Evolutionary conservation across 2,329 filamentous ascomycete genomes (phyloP), one percentile per base, ranked within the genome.

Genomic region (Cadophora malorum): DNA sequence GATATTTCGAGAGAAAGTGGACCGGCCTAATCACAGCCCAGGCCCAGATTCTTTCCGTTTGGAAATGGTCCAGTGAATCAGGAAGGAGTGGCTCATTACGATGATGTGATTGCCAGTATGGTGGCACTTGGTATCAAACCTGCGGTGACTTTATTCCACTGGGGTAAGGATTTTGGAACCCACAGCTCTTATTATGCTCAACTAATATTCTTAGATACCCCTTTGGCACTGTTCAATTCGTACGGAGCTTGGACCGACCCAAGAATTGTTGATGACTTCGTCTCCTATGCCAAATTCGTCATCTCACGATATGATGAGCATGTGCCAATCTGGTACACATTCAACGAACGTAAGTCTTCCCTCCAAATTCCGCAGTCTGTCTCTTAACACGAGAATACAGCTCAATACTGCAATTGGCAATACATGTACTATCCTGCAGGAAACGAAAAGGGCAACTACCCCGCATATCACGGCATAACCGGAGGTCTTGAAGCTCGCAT

Each of bases 301-400:
- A 82, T 86, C 77, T 79, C 80, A 0, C 82, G 84, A 64, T 86
- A 82, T 69, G 83, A 82, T 4, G 81, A 86, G 65, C 80, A 84
- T 0, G 83, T 87, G 0, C 80, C 83, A 0, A 78, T 82, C 4
- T 86, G 83, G 83, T 83, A 82, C 71, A 86, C 83, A n/a, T 85
- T 84, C 75, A 86, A 86, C 71, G 85, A 86, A 75, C 84, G 84
- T 12, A 69, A 76, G 19, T 67, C 76, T 0, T 74, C 59, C 38
- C 19, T 4, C 38, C 7, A 19, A 5, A 16, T 41, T 60, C 25
- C 2, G 14, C 23, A 4, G 3, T 23, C 7, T 0, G 12, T 79
- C 74, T 62, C 47, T 49, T 67, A 21, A 64, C 21, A 23, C 55
- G 21, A 8, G 19, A 3, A 59, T 28, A 59, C 38, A 74, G 72